Percentiles rank a stretch among this genome's conserved stretches.
These are phyloP conservation scores for Candida maris DNA, from an alignment of 805 yeast species.

Conservation along the genomic window DNA sequence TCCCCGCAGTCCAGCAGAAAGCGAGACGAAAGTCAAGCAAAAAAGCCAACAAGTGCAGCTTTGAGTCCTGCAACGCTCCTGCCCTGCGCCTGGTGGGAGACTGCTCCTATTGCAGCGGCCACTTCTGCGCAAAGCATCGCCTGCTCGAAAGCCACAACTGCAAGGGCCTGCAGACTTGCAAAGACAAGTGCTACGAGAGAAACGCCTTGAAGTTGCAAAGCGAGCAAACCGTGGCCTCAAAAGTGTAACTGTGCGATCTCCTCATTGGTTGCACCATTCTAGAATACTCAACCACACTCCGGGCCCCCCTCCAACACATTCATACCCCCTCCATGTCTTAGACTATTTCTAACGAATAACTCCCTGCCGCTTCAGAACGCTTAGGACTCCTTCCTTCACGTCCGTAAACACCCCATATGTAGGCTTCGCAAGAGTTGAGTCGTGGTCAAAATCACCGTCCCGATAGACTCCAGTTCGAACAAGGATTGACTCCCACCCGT, in stretches of 20 bases:
- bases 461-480: conserved; percentile 86
- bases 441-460: conserved; percentile 46
- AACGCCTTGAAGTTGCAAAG: conserved; percentile 79
- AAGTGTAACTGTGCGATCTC: conserved; percentile 55
- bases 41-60: conserved; percentile 48
- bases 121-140: conserved; percentile 83
- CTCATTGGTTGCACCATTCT: too few relatives aligned
- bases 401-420: conserved; percentile 47
- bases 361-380: conserved; percentile 18
- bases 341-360: too few relatives aligned
- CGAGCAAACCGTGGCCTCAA: conserved; percentile 78
- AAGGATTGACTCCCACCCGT: conserved; percentile 86
- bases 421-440: conserved; percentile 37
- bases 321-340: too few relatives aligned
- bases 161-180: conserved; percentile 71
- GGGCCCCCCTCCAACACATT: too few relatives aligned
- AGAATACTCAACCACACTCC: too few relatives aligned
- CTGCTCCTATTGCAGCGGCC: conserved; percentile 80
- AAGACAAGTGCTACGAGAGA: conserved; percentile 76
- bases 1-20: conserved; percentile 16
- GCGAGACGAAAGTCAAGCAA: conserved; percentile 31
- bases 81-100: conserved; percentile 74
- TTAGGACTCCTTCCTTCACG: conserved; percentile 43
- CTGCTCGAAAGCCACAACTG: conserved; percentile 82
- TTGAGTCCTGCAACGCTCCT: conserved; percentile 55